Percentiles rank a stretch among this genome's conserved stretches.
These are phyloP conservation scores for Volvariella surrecta DNA, from an alignment of 1,284 basidiomycete species.

Conservation along the genomic window DNA sequence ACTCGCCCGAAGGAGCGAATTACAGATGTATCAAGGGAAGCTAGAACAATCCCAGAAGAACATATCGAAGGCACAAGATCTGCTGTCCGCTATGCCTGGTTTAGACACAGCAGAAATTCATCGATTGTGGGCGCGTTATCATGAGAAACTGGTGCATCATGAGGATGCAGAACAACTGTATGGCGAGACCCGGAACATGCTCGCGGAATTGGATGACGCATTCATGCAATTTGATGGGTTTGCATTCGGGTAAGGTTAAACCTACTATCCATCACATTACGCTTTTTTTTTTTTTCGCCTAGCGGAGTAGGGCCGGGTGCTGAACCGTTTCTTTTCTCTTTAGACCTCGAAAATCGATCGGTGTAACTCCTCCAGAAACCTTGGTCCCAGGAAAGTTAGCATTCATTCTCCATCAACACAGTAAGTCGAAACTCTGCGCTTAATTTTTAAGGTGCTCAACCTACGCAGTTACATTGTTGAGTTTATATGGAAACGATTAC, in stretches of 20 bases:
- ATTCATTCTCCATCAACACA: constrained; percentile 63
- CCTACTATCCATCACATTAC: neutral
- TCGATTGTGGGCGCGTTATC: constrained; percentile 55
- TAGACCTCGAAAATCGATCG: constrained; percentile 37
- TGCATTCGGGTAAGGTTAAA: constrained; percentile 30
- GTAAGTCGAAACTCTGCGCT: constrained; percentile 34
- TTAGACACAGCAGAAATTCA: constrained; percentile 56
- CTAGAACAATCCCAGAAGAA: constrained; percentile 45
- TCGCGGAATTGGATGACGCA: constrained; percentile 48
- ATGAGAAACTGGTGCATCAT: constrained; percentile 36
- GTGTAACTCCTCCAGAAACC: constrained; percentile 31
- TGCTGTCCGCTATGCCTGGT: constrained; percentile 36
- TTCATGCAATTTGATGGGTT: constrained; percentile 46
- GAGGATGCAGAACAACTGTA: constrained; percentile 45
- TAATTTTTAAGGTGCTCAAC: neutral
- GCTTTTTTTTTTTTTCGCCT: neutral
- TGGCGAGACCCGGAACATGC: constrained; percentile 40
- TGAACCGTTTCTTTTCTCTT: constrained; percentile 8
- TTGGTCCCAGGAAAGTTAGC: constrained; percentile 64
- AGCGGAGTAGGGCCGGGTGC: neutral
- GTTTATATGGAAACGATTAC: constrained; percentile 36
- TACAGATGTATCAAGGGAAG: constrained; percentile 55
- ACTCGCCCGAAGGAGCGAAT: constrained; percentile 54
- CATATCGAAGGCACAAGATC: constrained; percentile 41
- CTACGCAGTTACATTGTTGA: neutral